These are phyloP conservation scores for Sporothrix inflata DNA, from an alignment of 2,329 filamentous ascomycete species.

Conservation along the genomic window DNA sequence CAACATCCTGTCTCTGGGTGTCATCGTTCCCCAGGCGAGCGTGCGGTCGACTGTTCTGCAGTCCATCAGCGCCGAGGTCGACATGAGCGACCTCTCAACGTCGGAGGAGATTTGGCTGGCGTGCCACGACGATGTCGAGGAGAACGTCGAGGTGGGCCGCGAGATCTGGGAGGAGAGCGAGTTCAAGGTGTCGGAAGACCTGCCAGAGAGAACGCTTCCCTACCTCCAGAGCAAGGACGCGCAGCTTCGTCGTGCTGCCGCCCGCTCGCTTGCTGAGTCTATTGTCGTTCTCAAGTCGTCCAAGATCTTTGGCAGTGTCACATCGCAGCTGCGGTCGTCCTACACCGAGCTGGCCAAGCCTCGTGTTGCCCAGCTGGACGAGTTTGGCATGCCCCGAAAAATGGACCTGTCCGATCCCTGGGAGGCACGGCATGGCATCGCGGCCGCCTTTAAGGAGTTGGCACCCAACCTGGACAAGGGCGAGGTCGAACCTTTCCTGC, in stretches of 20 bases:
- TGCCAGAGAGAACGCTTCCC: slow-evolving; percentile 69
- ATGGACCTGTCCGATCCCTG: slow-evolving; percentile 85
- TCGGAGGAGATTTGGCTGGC: slow-evolving; percentile 93
- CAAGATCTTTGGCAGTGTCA: slow-evolving; percentile 53
- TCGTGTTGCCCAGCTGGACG: slow-evolving; percentile 79
- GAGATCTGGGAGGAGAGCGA: slow-evolving; percentile 96
- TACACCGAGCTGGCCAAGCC: slow-evolving; percentile 84
- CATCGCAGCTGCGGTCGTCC: slow-evolving; percentile 67
- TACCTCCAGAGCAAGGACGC: slow-evolving; percentile 81
- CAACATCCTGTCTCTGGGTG: slow-evolving; percentile 72
- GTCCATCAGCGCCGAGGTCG: slow-evolving; percentile 86
- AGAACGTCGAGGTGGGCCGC: slow-evolving; percentile 79
- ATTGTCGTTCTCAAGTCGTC: slow-evolving; percentile 63
- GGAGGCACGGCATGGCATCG: slow-evolving; percentile 89
- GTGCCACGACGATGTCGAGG: slow-evolving; percentile 85
- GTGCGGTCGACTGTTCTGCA: slow-evolving; percentile 86
- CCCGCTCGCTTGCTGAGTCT: slow-evolving; percentile 77
- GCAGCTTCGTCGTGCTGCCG: slow-evolving; percentile 81
- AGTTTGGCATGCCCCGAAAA: slow-evolving; percentile 93
- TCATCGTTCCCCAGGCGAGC: slow-evolving; percentile 75
- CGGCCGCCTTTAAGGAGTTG: slow-evolving; percentile 82
- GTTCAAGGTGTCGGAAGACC: slow-evolving; percentile 68
- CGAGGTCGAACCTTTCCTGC: slow-evolving; percentile 75
- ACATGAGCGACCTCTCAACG: slow-evolving; percentile 83
- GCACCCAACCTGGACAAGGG: slow-evolving; percentile 68